A percentile compares a stretch with the other conserved stretches of the same genome.
These are phyloP conservation scores for Metschnikowia orientalis DNA, from an alignment of 805 yeast genomes.

Conservation along the genomic window DNA sequence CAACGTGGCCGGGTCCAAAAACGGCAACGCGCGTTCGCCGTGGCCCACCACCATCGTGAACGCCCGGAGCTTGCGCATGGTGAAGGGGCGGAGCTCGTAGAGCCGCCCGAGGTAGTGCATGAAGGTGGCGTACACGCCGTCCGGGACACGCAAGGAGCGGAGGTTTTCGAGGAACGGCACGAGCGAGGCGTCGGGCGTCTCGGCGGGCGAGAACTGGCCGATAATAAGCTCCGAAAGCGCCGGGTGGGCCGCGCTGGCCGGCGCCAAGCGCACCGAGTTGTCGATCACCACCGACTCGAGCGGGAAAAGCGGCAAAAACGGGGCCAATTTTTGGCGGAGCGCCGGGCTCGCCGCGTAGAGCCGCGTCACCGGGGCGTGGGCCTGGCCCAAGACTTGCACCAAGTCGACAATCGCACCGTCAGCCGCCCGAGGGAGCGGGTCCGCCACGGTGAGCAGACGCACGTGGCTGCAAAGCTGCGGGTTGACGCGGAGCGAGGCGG, in stretches of 20 bases:
- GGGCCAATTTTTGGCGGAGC: conserved; percentile 8
- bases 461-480: conserved; percentile 23
- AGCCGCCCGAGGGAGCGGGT: conserved; percentile 2
- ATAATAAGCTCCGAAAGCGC: conserved; percentile 12
- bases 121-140: conserved; percentile 10
- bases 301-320: conserved; percentile 12
- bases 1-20: conserved; percentile 20
- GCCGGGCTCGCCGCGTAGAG: conserved; percentile 19
- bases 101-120: conserved; percentile 7
- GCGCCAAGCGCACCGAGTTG: conserved; percentile 9
- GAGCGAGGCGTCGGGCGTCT: neutral
- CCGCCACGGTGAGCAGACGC: conserved; percentile 4
- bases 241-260: neutral
- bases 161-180: conserved; percentile 9
- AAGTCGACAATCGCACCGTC: conserved; percentile 4
- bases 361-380: conserved; percentile 9
- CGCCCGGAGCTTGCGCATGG: conserved; percentile 15
- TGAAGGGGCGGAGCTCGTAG: conserved; percentile 11
- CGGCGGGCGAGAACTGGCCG: conserved; percentile 7
- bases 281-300: conserved; percentile 22
- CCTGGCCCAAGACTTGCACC: conserved; percentile 4
- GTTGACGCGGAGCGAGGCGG: conserved; percentile 34
- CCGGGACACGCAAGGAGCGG: conserved; percentile 7
- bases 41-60: conserved; percentile 25
- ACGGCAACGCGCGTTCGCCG: conserved; percentile 12